Evolutionary conservation across 768 basidiomycete genomes (phyloP), one percentile per base, ranked within the genome.

Genomic region (Fomitopsis pulvina): DNA sequence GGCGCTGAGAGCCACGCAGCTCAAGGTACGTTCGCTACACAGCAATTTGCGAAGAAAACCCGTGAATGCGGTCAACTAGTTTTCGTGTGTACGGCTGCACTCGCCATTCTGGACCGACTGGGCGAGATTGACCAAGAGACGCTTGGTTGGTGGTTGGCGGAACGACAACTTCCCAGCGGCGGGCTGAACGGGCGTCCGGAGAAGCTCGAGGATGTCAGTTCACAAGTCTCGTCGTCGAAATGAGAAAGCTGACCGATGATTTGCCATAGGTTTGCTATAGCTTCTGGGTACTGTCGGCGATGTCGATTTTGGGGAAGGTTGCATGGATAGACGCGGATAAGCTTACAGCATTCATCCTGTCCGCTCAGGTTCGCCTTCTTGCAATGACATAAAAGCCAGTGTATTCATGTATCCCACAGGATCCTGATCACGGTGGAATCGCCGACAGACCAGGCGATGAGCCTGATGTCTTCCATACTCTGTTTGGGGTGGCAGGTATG

Each of bases 131-230:
- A 97, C 60, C 62, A 71, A 2, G 78, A 88, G n/a, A 87, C 81
- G 25, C 69, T 97, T 1, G 86, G 74, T 2, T 94, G 91, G 86
- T 98, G 96, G 96, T 69, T 99, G 2, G 79, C 88, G 5, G 96
- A 98, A 62, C 75, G 96, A 6, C 96, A 99, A 63, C 73, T 96
- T 11, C 87, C 93, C 0, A 92, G 79, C 58, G 96, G 96, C 8
- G 96, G 96, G 0, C 70, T 99, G 52, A 98, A 98, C 57, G 96
- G 95, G 0, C 76, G 96, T n/a, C 96, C 96, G 9, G 92, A 99
- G 65, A 99, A 99, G 68, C 72, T 98, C 29, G 91, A 93, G 68
- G 95, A 98, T 63, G 96, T 95, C 57, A 58, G 83, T 74, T n/a
- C n/a, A n/a, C n/a, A n/a, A n/a, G n/a, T 11, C 16, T 11, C 45